Base-by-base conservation (phyloP, 371 early-diverging fungal genomes). In the Mortierella sp. region DNA sequence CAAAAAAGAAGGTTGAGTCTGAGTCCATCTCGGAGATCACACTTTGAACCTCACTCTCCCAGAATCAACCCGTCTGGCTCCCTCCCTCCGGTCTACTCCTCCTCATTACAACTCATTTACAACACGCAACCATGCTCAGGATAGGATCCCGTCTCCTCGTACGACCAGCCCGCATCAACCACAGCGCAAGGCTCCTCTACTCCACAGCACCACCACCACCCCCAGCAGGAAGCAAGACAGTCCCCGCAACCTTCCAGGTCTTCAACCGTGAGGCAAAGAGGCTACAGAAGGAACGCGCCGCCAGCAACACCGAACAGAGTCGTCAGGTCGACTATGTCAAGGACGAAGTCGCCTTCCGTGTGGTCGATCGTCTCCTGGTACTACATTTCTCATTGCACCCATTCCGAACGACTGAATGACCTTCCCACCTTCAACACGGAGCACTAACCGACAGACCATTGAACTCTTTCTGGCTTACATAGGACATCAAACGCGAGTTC, bases 251-350 rank as follows among this genome's bases (percentile, higher is more conserved):
- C 19, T 93, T 92, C 68, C 87, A 90, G 52, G 92, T 96, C 14
- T 96, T 96, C 82, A 90, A 96, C 81, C 91, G 96, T 52, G 78
- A 88, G 4, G 90, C 85, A 50, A 98, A 98, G 85, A 82, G 85
- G 7, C 63, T 88, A 41, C 99, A 98, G 82, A 90, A 94, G 66
- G 92, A 96, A 77, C 90, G 97, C 6, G 94, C 97, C 6, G 96
- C 95, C 1, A 50, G 85, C 1, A 85, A 91, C 47, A 81, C 83
- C 4, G 90, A 89, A 40, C 73, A 85, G 41, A 93, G 94, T 71
- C 92, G 95, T 11, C 88, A 91, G n/a, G 94, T 93, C 1, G 98
- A 98, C 86, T 98, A 98, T 78, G 87, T 98, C 34, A 94, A 92
- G 73, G 97, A 98, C 86, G 97, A 97, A 73, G 91, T 97, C 8